Evolutionary conservation across 441 rosid genomes (phyloP), one percentile per base, ranked within the genome.

Genomic region (Pelargonium cotyledonis): DNA sequence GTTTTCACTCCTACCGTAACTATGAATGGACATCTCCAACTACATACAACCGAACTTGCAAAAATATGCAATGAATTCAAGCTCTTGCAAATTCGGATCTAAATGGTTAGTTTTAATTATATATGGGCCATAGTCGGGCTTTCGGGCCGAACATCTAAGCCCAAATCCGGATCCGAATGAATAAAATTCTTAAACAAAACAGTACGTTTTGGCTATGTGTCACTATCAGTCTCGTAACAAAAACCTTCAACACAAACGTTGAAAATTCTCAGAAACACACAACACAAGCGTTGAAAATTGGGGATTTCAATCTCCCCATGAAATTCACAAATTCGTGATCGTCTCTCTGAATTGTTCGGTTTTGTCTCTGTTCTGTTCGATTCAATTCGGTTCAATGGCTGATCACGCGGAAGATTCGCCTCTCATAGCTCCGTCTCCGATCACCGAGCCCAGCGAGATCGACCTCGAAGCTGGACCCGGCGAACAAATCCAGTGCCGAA

Each of bases 391-490:
- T 38, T 74, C 73, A 68, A 94, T 94, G 99, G 85, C 87, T 8
- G 90, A 86, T 68, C 82, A 83, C 69, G 76, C 76, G 15, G 98
- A 83, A 44, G 70, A 80, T 51, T 91, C 88, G 67, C 96, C 96
- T 73, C 89, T 95, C 68, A 82, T 92, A 29, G 84, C 97, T 11
- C 97, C 96, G 12, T 40, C 89, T 65, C 85, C 85, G 71, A 85
- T 92, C 73, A 73, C 80, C 16, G 95, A 87, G 14, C 86, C 90
- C 65, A 23, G 76, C 70, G 96, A 92, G 91, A 86, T 95, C 85
- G 98, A 95, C 85, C 97, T 92, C 72, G 99, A 95, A 77, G 97
- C 99, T 1, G 99, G 99, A 29, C 94, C 90, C 49, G 89, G 81
- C 8, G 97, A 95, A 23, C 97, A 95, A 83, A 89, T 86, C 75